A percentile compares a stretch with the other conserved stretches of the same genome.
Evolutionary conservation across 257 asterid species (phyloP).

Genomic region (Petunia axillaris): DNA sequence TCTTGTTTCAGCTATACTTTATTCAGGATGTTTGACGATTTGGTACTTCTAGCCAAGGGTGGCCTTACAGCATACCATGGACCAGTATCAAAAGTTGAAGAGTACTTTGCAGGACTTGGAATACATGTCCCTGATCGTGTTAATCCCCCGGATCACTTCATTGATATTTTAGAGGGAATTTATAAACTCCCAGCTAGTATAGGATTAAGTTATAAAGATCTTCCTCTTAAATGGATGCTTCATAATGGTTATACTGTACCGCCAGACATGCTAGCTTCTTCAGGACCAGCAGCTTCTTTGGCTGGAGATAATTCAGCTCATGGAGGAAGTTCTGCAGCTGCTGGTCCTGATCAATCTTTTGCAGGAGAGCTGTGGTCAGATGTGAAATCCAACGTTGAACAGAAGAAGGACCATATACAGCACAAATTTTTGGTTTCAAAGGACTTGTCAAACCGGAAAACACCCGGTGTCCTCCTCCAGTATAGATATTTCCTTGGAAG

Average conservation of each 20-base stretch:
- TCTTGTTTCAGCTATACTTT: slow-evolving; percentile 72
- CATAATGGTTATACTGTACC: slow-evolving; percentile 83
- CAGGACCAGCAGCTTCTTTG: slow-evolving; percentile 37
- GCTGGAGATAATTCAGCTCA: slow-evolving; percentile 33
- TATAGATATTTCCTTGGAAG: slow-evolving; percentile 79
- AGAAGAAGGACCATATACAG: slow-evolving; percentile 51
- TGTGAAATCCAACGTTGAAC: slow-evolving; percentile 55
- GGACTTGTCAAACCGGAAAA: slow-evolving; percentile 78
- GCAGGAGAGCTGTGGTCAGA: slow-evolving; percentile 72
- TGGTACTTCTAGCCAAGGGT: slow-evolving; percentile 91
- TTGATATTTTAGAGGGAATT: slow-evolving; percentile 90
- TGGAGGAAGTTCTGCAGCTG: slow-evolving; percentile 41
- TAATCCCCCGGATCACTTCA: slow-evolving; percentile 90
- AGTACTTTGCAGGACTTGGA: slow-evolving; percentile 68
- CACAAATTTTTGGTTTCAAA: slow-evolving; percentile 61
- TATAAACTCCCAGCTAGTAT: slow-evolving; percentile 62
- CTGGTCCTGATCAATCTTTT: slow-evolving; percentile 51
- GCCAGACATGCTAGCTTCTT: slow-evolving; percentile 55
- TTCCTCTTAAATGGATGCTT: slow-evolving; percentile 89
- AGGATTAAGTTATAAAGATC: slow-evolving; percentile 59
- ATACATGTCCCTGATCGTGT: slow-evolving; percentile 82
- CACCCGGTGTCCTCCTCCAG: slow-evolving; percentile 67
- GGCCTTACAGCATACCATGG: slow-evolving; percentile 91
- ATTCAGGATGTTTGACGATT: slow-evolving; percentile 90
- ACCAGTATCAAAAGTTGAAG: slow-evolving; percentile 78